These are phyloP conservation scores for Fusarium liriodendri DNA, from an alignment of 2,329 filamentous ascomycete species.

Conservation along the genomic window DNA sequence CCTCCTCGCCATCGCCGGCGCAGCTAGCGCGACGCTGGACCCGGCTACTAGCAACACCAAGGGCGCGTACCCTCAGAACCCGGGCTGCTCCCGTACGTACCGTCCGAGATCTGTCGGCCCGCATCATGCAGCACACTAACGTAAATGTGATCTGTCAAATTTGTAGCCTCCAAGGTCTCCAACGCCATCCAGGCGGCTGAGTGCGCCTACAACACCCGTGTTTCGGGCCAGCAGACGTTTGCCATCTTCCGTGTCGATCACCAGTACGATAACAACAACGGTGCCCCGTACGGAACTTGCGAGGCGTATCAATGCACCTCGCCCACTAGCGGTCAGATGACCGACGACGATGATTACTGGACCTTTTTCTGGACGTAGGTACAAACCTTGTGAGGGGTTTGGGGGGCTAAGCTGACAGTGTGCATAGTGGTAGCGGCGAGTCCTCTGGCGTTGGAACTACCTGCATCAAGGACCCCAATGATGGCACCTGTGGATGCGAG, in stretches of 20 bases:
- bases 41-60: conserved; percentile 39
- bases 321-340: conserved; percentile 25
- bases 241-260: conserved; percentile 40
- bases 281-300: conserved; percentile 40
- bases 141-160: background rate
- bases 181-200: conserved; percentile 42
- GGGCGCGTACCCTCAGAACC: conserved; percentile 38
- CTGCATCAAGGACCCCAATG: conserved; percentile 39
- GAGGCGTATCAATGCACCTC: conserved; percentile 36
- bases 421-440: conserved; percentile 28
- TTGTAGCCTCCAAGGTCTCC: conserved; percentile 36
- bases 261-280: conserved; percentile 39
- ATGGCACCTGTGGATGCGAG: conserved; percentile 40
- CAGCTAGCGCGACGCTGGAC: conserved; percentile 37
- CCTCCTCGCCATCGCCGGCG: conserved; percentile 33
- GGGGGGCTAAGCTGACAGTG: conserved; percentile 1
- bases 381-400: background rate
- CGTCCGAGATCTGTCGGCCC: background rate
- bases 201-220: conserved; percentile 42
- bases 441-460: conserved; percentile 37
- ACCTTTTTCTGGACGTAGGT: conserved; percentile 44
- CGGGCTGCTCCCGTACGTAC: conserved; percentile 33
- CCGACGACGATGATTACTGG: conserved; percentile 37
- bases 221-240: conserved; percentile 40
- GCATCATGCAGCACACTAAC: background rate